Evolutionary conservation across 164 flowering plant species (phyloP).

Genomic region (Dillenia turbinata): DNA sequence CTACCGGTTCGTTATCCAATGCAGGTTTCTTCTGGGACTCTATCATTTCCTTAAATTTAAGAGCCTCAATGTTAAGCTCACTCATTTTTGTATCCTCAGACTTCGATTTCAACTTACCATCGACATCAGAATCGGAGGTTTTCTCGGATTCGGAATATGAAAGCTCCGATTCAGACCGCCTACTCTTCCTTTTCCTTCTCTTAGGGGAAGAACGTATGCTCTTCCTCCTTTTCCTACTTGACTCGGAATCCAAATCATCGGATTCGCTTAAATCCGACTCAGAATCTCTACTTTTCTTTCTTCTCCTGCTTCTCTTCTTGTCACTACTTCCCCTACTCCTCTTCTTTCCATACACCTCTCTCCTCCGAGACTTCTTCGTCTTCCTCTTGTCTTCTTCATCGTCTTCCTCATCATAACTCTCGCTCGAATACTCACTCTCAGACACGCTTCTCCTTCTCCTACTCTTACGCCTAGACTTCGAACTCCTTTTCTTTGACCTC

Average conservation of each 20-base stretch:
- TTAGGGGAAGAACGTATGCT: conserved; percentile 18
- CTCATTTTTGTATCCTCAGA: conserved; percentile 21
- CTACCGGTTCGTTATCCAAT: conserved; percentile 59
- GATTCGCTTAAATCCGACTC: conserved; percentile 31
- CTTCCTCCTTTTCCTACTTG: conserved; percentile 22
- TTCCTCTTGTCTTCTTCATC: conserved; percentile 26
- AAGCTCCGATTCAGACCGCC: conserved; percentile 21
- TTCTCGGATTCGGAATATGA: conserved; percentile 22
- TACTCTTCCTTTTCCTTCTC: conserved; percentile 33
- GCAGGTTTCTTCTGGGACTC: conserved; percentile 69
- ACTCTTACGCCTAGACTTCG: conserved; percentile 28
- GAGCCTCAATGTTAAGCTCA: conserved; percentile 41
- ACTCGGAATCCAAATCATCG: conserved; percentile 12
- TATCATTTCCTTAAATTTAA: conserved; percentile 68
- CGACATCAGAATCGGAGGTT: conserved; percentile 26
- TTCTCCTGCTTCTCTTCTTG: conserved; percentile 24
- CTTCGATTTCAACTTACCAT: conserved; percentile 13
- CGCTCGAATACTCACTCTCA: conserved; percentile 7
- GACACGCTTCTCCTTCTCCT: conserved; percentile 30
- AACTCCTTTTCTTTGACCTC: conserved; percentile 32
- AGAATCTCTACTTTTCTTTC: conserved; percentile 23
- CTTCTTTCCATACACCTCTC: conserved; percentile 11
- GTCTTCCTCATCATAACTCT: conserved; percentile 3
- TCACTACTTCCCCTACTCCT: conserved; percentile 26
- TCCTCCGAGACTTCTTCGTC: conserved; percentile 20